A percentile compares a stretch with the other conserved stretches of the same genome.
phyloP scores from a whole-genome alignment of 352 stramenopile genomes.

The Phytophthora pistaciae region DNA sequence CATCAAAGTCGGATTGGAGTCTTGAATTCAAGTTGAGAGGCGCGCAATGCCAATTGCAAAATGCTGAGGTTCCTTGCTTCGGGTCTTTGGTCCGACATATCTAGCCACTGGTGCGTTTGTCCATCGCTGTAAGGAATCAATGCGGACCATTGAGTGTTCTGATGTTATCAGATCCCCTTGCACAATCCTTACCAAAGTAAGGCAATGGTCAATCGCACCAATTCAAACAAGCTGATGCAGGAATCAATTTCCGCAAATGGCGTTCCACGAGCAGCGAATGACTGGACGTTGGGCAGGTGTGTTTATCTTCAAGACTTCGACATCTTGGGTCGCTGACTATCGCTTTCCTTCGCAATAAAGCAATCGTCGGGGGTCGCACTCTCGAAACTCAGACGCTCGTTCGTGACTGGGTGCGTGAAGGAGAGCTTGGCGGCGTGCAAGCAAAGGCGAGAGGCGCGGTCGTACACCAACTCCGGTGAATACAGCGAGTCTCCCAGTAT shows the following conservation, averaged over 20 bases:
- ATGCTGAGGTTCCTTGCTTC: not conserved
- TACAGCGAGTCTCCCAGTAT: constrained; percentile 95
- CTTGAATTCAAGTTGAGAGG: not conserved
- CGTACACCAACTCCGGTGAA: constrained; percentile 48
- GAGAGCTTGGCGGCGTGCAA: constrained; percentile 56
- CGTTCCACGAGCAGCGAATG: not conserved
- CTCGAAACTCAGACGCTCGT: constrained; percentile 42
- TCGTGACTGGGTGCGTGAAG: constrained; percentile 58
- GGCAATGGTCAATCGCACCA: not conserved
- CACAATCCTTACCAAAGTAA: too few species aligned
- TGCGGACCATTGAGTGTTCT: not conserved
- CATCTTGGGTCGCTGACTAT: constrained; percentile 17
- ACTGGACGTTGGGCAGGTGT: not conserved
- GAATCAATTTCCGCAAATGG: too few species aligned
- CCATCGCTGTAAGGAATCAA: not conserved
- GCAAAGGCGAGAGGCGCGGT: constrained; percentile 51
- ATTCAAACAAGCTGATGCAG: not conserved
- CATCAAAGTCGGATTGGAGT: not conserved
- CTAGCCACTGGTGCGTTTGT: not conserved
- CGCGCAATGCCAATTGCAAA: not conserved
- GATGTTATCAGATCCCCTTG: not conserved
- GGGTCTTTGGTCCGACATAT: not conserved
- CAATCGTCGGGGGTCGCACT: constrained; percentile 33
- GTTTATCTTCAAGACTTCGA: not conserved
- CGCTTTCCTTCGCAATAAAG: constrained; percentile 14